These are phyloP conservation scores for Crithidia expoeki DNA, from an alignment of 208 protist species.

Conservation along the genomic window DNA sequence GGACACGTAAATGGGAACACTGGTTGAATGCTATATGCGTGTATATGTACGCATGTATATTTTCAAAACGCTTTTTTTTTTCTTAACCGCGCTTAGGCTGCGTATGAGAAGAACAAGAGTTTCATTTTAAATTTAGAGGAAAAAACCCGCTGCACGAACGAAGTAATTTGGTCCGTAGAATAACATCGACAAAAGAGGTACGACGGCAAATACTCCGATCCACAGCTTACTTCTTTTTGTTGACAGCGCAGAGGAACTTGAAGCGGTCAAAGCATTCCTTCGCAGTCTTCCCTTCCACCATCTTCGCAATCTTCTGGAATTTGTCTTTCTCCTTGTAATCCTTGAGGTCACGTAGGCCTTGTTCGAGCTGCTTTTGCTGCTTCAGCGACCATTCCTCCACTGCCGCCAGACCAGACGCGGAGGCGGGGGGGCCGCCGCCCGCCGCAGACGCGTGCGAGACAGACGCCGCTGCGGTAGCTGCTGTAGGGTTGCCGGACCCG, in stretches of 20 bases:
- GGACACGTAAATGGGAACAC: too few relatives aligned
- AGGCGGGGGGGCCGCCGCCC: slow-evolving; percentile 9
- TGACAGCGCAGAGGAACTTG: slow-evolving; percentile 95
- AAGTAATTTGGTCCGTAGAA: too few relatives aligned
- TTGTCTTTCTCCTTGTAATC: slow-evolving; percentile 95
- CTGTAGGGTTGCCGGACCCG: slow-evolving; percentile 32
- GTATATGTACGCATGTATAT: too few relatives aligned
- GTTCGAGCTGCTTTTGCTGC: slow-evolving; percentile 96
- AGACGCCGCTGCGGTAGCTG: slow-evolving; percentile 19
- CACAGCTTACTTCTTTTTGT: slow-evolving; percentile 81
- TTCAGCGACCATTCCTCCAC: slow-evolving; percentile 92
- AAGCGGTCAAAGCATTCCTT: slow-evolving; percentile 97
- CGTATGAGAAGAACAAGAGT: too few relatives aligned
- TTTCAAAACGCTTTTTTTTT: too few relatives aligned
- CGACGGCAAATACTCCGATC: too few relatives aligned
- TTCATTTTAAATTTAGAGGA: neutral
- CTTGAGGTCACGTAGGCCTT: slow-evolving; percentile 90
- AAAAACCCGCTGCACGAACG: slow-evolving; percentile 3
- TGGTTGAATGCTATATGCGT: too few relatives aligned
- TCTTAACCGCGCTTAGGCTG: too few relatives aligned
- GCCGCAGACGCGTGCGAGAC: slow-evolving; percentile 31
- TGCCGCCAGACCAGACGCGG: slow-evolving; percentile 14
- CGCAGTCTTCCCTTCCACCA: slow-evolving; percentile 94
- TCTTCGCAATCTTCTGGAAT: slow-evolving; percentile 95
- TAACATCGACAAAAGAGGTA: too few relatives aligned